Evolutionary conservation across 1,284 basidiomycete genomes (phyloP), one percentile per base, ranked within the genome.

Genomic region (Ustilago esculenta): DNA sequence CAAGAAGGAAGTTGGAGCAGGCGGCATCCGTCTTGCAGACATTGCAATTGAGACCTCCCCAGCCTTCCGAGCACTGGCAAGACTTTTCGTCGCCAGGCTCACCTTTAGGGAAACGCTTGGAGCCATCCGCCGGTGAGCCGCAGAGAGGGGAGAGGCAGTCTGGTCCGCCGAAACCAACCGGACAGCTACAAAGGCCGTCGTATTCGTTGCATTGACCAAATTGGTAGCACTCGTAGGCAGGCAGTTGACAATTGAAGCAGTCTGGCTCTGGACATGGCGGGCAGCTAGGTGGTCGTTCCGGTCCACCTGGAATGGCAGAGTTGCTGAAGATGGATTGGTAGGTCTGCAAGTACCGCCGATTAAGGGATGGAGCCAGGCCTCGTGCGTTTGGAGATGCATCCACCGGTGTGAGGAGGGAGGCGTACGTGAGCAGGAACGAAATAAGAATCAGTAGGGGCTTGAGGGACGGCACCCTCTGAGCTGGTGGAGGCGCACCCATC

Each of bases 51-150:
- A 98, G 90, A 12, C 95, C 94, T 42, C 86, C 87, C 94, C 94
- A 98, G 0, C 94, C 94, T 1, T 93, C 90, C 73, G 90, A 91
- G 81, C 95, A 98, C 29, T 92, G 85, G 83, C 95, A 98, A 8
- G 87, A 85, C 2, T 53, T 45, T 29, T 63, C 52, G 15, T 56
- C 53, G 21, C 58, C 55, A 9, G 55, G 88, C 56, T 88, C 67
- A n/a, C 50, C 53, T 20, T 65, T 65, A 8, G 60, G 61, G 39
- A 65, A 88, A 17, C 95, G 87, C 55, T 91, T 88, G 43, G 90
- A 88, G 0, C 94, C 93, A 70, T 97, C 92, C 3, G 91, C 88
- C 21, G 97, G 86, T 5, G 93, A 92, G 74, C 92, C 95, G 73
- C 94, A 97, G 2, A 82, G 75, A 55, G 75, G 82, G 90, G 90